Conservation (phyloP, 495 filamentous ascomycete genomes). For the Penicillium atrosanguineum region DNA sequence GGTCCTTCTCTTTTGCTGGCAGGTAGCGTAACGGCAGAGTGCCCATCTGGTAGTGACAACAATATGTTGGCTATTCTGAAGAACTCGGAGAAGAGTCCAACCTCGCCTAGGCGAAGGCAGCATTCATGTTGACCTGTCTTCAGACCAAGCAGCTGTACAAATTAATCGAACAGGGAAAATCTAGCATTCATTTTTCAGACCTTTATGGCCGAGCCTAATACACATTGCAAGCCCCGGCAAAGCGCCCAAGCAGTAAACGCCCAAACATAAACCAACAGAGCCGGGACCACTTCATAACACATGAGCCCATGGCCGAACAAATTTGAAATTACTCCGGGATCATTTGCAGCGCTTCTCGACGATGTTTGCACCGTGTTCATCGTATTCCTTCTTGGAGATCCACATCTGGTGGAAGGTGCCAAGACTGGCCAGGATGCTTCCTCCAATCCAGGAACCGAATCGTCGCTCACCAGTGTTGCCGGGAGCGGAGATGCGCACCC, state of each 20-base stretch:
- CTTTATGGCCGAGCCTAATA: conserved; percentile 8
- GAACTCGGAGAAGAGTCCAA: too few relatives aligned
- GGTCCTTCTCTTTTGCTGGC: too few relatives aligned
- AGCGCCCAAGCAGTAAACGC: conserved; percentile 20
- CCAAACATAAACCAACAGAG: conserved; percentile 5
- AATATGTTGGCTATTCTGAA: too few relatives aligned
- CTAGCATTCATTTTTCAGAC: conserved; percentile 18
- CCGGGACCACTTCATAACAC: conserved; percentile 15
- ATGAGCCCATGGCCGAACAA: conserved; percentile 14
- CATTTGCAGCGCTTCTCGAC: conserved; percentile 62
- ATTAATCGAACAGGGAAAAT: conserved; percentile 1
- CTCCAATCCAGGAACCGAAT: conserved; percentile 93
- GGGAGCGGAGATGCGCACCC: conserved; percentile 80
- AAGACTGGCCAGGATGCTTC: conserved; percentile 91
- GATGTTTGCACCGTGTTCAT: conserved; percentile 57
- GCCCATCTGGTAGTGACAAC: too few relatives aligned
- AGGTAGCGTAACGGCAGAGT: too few relatives aligned
- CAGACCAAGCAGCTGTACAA: not conserved
- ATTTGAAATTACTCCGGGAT: conserved; percentile 8
- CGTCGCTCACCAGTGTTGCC: conserved; percentile 82
- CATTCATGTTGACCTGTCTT: not conserved
- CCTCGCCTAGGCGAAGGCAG: not conserved
- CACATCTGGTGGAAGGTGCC: conserved; percentile 99
- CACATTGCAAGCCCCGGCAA: conserved; percentile 14
- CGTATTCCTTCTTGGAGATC: conserved; percentile 74